Evolutionary conservation across 2,329 filamentous ascomycete species (phyloP), one percentile per base, ranked within the genome.

Genomic region (Macrophomina tecta): DNA sequence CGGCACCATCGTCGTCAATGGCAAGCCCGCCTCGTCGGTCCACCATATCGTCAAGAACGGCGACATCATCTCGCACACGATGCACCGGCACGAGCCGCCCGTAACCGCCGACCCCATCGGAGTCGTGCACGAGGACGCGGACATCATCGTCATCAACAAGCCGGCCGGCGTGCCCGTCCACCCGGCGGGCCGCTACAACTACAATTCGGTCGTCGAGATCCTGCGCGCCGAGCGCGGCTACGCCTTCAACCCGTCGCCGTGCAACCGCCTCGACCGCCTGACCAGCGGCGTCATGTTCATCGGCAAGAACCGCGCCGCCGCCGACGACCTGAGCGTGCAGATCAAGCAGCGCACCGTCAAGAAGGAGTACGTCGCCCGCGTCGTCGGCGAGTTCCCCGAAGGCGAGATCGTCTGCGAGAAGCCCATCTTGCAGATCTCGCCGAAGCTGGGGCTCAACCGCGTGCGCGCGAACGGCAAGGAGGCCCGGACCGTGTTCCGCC

Each of bases 251-350:
- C 88, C 89, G 0, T 78, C 89, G 65, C 89, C 95, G 0, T 98
- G 94, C 81, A 97, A 99, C 75, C 86, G 95, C n/a, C 87, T 99
- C 34, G 95, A 99, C 77, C 86, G 95, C 63, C 82, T 99, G 73
- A 99, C 95, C 0, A 97, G 93, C 72, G 95, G 95, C 58, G 91
- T 99, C 76, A 98, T 99, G 94, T 99, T 99, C 78, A 89, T 99
- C 72, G 95, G 91, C 34, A 99, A 99, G 81, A 89, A 92, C 69
- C 85, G 89, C 45, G 87, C 89, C 73, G 92, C 91, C 0, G 94
- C 95, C 0, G 92, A 94, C 70, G 84, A 84, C 38, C 85, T 99
- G 71, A 89, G 90, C 65, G 81, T 85, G 49, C 91, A 97, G 78
- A 92, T 99, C 67, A 87, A 89, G 71, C 86, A 86, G 5, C 86